Evolutionary conservation across 306 rosid genomes (phyloP).

Genomic region (Mimosa bimucronata): DNA sequence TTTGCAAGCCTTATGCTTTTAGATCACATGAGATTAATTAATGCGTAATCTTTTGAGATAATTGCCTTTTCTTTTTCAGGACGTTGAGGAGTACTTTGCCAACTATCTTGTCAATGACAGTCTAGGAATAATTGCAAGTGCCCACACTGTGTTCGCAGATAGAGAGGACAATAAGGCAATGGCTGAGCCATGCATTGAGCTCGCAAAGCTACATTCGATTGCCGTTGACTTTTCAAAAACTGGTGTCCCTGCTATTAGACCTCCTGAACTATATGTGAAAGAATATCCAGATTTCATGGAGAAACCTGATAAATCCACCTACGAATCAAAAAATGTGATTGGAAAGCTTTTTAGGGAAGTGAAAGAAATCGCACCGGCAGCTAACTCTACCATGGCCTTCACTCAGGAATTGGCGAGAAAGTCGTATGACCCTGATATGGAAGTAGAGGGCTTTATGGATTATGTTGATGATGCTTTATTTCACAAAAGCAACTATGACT

Average conservation of each 20-base stretch:
- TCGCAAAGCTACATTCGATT: constrained; percentile 68
- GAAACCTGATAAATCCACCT: constrained; percentile 57
- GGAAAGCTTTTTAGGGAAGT: constrained; percentile 80
- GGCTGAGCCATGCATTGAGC: constrained; percentile 61
- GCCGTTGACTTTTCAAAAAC: constrained; percentile 91
- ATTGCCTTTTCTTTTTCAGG: constrained; percentile 52
- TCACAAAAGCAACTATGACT: constrained; percentile 70
- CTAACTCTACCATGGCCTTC: constrained; percentile 40
- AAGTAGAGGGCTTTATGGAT: constrained; percentile 62
- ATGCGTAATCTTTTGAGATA: not conserved
- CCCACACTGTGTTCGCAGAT: constrained; percentile 84
- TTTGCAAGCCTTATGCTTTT: not conserved
- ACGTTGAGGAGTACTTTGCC: constrained; percentile 67
- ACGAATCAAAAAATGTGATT: constrained; percentile 60
- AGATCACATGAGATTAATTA: not conserved
- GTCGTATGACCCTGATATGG: constrained; percentile 75
- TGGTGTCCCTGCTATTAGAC: constrained; percentile 74
- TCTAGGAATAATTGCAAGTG: constrained; percentile 76
- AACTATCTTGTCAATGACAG: constrained; percentile 74
- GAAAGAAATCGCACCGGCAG: constrained; percentile 40
- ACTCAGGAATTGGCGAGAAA: constrained; percentile 52
- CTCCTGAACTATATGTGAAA: constrained; percentile 49
- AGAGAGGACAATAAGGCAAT: constrained; percentile 52
- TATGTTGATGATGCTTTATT: constrained; percentile 67
- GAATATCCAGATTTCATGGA: constrained; percentile 91